Percentiles rank a stretch among this genome's conserved stretches.
Evolutionary conservation across 2,329 filamentous ascomycete genomes (phyloP).

Genomic region (Tolypocladium cylindrosporum): DNA sequence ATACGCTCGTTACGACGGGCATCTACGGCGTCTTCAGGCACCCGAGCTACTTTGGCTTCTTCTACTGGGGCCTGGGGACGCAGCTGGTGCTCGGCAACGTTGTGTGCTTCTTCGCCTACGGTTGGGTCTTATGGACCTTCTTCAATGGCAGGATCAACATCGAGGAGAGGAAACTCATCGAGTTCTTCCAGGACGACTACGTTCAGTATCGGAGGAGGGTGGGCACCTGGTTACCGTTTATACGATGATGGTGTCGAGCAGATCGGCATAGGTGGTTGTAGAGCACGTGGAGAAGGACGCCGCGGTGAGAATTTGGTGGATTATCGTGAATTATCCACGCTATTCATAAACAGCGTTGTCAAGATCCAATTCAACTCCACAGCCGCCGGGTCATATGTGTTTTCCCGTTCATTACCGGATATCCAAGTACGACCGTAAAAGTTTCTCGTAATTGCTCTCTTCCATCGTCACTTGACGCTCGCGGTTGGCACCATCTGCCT

Average conservation of each 20-base stretch:
- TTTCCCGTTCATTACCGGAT: background rate
- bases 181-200: constrained; percentile 82
- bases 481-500: constrained; percentile 18
- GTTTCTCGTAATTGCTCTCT: background rate
- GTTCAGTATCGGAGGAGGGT: constrained; percentile 61
- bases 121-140: constrained; percentile 72
- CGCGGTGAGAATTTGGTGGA: background rate
- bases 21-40: constrained; percentile 71
- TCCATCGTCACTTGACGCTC: background rate
- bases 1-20: constrained; percentile 74
- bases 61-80: constrained; percentile 95
- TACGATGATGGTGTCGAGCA: constrained; percentile 10
- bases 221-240: constrained; percentile 70
- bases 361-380: background rate
- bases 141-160: constrained; percentile 64
- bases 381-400: background rate
- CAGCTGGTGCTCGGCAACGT: constrained; percentile 83
- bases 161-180: constrained; percentile 69
- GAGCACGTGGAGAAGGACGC: background rate
- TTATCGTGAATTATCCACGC: background rate
- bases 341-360: background rate
- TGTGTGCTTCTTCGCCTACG: constrained; percentile 66
- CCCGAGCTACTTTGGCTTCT: constrained; percentile 95
- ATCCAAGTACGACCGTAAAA: background rate
- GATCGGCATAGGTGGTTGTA: background rate